Conservation (phyloP, 257 asterid genomes). For the Solanum habrochaites region DNA sequence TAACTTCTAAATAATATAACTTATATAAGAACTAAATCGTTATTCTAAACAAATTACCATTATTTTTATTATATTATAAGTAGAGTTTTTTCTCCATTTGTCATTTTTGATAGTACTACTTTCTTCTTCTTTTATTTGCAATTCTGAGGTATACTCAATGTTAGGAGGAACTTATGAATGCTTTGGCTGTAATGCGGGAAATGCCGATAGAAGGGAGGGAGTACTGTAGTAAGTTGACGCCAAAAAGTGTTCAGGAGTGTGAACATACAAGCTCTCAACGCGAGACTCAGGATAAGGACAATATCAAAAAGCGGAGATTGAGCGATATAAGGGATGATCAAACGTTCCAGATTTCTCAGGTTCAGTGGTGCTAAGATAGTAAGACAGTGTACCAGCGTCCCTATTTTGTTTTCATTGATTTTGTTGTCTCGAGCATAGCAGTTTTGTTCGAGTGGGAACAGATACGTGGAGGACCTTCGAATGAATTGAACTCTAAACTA, state of each 20-base stretch:
- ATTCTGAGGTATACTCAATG: background rate
- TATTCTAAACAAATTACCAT: background rate
- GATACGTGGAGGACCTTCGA: background rate
- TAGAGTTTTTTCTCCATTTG: background rate
- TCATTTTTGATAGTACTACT: background rate
- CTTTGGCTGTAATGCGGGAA: slow-evolving; percentile 24
- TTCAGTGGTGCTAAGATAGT: slow-evolving; percentile 13
- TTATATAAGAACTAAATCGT: background rate
- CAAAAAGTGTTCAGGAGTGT: slow-evolving; percentile 14
- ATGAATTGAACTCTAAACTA: background rate
- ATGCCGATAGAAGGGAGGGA: slow-evolving; percentile 3
- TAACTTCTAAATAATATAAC: background rate
- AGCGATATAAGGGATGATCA: slow-evolving; percentile 6
- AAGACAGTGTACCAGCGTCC: background rate
- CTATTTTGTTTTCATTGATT: background rate
- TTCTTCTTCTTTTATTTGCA: background rate
- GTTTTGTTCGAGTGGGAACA: background rate
- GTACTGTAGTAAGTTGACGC: slow-evolving; percentile 19
- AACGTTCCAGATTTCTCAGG: slow-evolving; percentile 14
- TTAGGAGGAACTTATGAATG: slow-evolving; percentile 32
- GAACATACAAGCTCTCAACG: slow-evolving; percentile 16
- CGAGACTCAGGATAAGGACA: slow-evolving; percentile 7
- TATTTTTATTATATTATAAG: background rate
- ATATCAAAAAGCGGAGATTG: slow-evolving; percentile 25
- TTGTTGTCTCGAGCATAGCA: background rate